Percentiles rank a stretch among this genome's conserved stretches.
These are phyloP conservation scores for Macadamia tetraphylla DNA, from an alignment of 164 flowering plant species.

Conservation along the genomic window DNA sequence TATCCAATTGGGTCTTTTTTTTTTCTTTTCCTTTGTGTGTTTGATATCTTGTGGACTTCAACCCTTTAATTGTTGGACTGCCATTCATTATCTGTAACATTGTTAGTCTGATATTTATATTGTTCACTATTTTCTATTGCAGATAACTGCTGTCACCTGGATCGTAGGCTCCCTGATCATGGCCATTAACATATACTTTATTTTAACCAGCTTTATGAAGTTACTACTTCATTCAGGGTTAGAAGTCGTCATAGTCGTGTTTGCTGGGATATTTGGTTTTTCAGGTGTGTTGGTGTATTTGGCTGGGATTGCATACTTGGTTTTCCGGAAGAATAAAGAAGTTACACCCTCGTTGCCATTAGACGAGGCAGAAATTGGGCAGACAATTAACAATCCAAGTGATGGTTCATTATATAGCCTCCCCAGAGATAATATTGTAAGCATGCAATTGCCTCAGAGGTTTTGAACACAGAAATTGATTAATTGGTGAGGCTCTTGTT, in stretches of 20 bases:
- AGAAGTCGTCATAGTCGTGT: conserved; percentile 26
- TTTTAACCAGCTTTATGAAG: conserved; percentile 51
- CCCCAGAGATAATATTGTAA: conserved; percentile 70
- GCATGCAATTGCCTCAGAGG: conserved; percentile 74
- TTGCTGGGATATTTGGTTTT: conserved; percentile 65
- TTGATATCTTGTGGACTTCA: background rate
- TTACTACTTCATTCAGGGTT: conserved; percentile 47
- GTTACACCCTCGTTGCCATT: conserved; percentile 40
- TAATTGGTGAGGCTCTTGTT: conserved; percentile 2
- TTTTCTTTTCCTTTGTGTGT: too few relatives aligned
- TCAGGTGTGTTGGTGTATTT: conserved; percentile 55
- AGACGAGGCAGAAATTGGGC: conserved; percentile 31
- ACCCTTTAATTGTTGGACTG: background rate
- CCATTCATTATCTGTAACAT: background rate
- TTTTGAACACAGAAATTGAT: conserved; percentile 26
- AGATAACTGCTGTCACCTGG: conserved; percentile 80
- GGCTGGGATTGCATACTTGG: conserved; percentile 65
- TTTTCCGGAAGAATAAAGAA: conserved; percentile 49
- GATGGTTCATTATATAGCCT: conserved; percentile 22
- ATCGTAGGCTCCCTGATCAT: conserved; percentile 68
- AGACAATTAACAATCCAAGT: conserved; percentile 11
- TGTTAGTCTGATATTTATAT: background rate
- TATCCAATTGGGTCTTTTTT: background rate
- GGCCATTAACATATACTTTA: conserved; percentile 70
- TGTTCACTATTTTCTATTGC: conserved; percentile 9